A percentile compares a stretch with the other conserved stretches of the same genome.
Conservation (phyloP, 192 early-diverging fungal genomes). For the Coemansia sp. region DNA sequence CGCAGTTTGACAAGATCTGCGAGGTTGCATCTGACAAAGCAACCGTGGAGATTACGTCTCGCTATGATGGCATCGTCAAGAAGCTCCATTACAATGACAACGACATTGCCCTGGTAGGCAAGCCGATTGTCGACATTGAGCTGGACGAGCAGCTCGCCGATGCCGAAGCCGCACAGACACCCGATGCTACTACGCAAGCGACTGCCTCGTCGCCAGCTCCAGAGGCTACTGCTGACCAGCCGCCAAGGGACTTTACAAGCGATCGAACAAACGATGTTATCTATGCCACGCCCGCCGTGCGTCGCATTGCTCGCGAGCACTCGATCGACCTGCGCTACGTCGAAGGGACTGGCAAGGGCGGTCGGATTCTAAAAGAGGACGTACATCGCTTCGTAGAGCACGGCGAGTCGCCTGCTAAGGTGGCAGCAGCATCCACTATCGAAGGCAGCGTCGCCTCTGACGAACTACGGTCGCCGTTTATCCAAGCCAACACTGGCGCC, state of each 20-base stretch:
- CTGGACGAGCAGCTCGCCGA: conserved; percentile 34
- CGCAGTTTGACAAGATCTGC: conserved; percentile 93
- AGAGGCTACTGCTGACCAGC: not conserved
- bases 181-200: not conserved
- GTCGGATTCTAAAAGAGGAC: conserved; percentile 93
- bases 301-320: conserved; percentile 81
- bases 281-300: conserved; percentile 88
- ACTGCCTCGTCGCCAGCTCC: not conserved
- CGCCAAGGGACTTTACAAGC: conserved; percentile 26
- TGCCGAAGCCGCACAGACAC: not conserved
- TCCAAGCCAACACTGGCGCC: conserved; percentile 32
- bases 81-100: conserved; percentile 82
- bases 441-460: not conserved
- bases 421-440: not conserved
- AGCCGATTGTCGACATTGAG: conserved; percentile 87
- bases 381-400: conserved; percentile 57
- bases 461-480: conserved; percentile 26
- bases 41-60: conserved; percentile 97
- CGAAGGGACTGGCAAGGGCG: conserved; percentile 78
- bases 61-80: conserved; percentile 83
- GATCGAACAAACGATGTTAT: conserved; percentile 45
- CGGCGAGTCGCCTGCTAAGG: not conserved
- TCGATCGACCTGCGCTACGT: conserved; percentile 74
- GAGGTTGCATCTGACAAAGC: conserved; percentile 99
- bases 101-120: conserved; percentile 92